Conservation (phyloP, 2,329 filamentous ascomycete genomes). For the Botryosphaeria dothidea region DNA sequence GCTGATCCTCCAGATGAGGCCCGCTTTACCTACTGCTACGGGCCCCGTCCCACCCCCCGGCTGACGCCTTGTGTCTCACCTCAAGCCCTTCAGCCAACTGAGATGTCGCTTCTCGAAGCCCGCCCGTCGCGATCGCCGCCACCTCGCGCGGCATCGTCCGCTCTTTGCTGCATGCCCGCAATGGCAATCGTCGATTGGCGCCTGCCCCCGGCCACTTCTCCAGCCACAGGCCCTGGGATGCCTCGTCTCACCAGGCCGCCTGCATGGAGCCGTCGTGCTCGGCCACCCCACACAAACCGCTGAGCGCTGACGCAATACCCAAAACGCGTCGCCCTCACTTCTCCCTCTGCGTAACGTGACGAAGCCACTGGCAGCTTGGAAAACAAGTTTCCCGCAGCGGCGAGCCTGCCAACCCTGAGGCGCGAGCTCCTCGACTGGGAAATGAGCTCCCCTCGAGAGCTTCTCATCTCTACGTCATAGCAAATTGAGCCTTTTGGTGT, state of each 20-base stretch:
- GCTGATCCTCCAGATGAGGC: constrained; percentile 3
- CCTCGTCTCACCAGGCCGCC: constrained; percentile 7
- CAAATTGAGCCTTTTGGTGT: background rate
- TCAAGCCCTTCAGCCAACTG: background rate
- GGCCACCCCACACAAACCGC: background rate
- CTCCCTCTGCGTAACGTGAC: constrained; percentile 17
- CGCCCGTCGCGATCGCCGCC: constrained; percentile 1
- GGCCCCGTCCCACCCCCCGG: background rate
- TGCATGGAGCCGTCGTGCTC: background rate
- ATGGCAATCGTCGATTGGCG: constrained; percentile 9
- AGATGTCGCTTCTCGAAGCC: constrained; percentile 12
- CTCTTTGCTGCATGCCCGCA: background rate
- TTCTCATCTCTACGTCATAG: constrained; percentile 36
- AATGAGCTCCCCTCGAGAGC: background rate
- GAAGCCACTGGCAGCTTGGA: constrained; percentile 21
- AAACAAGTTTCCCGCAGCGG: constrained; percentile 39
- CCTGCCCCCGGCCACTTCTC: constrained; percentile 3
- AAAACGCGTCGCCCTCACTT: constrained; percentile 6
- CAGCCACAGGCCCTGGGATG: constrained; percentile 8
- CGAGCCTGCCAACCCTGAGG: constrained; percentile 27
- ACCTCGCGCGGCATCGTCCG: background rate
- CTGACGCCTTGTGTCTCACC: constrained; percentile 10
- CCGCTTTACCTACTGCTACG: background rate
- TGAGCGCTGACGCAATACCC: constrained; percentile 17
- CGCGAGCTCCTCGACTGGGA: constrained; percentile 29